These are phyloP conservation scores for Coelastrella sp. DNA, from an alignment of 139 green algal species.

Conservation along the genomic window DNA sequence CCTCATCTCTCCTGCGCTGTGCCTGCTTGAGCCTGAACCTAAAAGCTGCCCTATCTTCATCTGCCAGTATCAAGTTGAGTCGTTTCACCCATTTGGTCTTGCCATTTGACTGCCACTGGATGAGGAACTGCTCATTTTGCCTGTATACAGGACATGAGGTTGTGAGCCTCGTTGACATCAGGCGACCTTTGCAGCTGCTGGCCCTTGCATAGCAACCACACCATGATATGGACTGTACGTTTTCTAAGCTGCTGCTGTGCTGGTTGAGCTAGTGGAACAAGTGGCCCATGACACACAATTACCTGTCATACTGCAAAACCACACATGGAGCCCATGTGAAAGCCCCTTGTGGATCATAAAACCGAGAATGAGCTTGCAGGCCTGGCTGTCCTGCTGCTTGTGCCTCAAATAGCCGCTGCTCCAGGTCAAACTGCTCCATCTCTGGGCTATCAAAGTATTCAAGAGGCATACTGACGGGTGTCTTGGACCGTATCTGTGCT, in stretches of 20 bases:
- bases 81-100: conserved; percentile 79
- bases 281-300: background rate
- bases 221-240: background rate
- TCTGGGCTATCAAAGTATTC: conserved; percentile 78
- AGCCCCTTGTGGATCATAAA: conserved; percentile 65
- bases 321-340: conserved; percentile 73
- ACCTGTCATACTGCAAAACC: conserved; percentile 59
- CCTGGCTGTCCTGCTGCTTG: conserved; percentile 42
- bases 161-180: too few species aligned
- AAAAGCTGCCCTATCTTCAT: conserved; percentile 72
- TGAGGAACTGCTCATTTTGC: conserved; percentile 64
- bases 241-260: background rate
- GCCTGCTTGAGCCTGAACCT: conserved; percentile 55
- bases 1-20: conserved; percentile 54
- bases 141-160: conserved; percentile 34
- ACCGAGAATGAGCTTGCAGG: conserved; percentile 63
- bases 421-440: conserved; percentile 61
- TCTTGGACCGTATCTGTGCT: conserved; percentile 58
- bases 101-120: conserved; percentile 69
- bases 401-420: conserved; percentile 54
- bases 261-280: background rate
- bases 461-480: conserved; percentile 61
- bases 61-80: conserved; percentile 78
- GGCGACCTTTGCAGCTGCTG: background rate
- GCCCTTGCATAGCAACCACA: background rate